Evolutionary conservation across 352 stramenopile species (phyloP), one percentile per base, ranked within the genome.

Genomic region (Phytophthora pisi): DNA sequence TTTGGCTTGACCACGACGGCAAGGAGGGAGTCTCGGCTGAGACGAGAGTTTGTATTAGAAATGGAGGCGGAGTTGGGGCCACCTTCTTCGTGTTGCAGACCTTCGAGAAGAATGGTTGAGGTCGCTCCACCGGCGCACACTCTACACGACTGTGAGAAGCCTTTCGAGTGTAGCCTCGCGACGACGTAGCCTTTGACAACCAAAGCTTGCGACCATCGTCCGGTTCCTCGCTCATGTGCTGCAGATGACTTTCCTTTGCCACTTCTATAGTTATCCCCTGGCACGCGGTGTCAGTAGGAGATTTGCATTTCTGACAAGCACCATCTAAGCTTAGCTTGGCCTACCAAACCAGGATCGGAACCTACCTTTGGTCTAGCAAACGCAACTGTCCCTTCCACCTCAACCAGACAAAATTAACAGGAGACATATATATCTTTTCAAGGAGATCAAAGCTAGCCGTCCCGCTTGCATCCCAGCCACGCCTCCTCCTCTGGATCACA

Each of bases 401-500:
- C 26, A 28, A 28, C 2, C 26, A 28, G 26, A 28, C 26, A 28
- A 28, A 28, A 28, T 28, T 28, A 28, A 28, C 26, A 28, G 26
- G 26, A 28, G 26, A 40, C 34, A 28, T 30, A 28, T 34, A n/a
- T 8, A 31, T 24, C 8, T 60, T 51, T 56, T 13, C 28, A 31
- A 7, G 6, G 28, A 31, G 28, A 31, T 31, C 28, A 31, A 31
- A 31, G 5, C 28, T 31, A 31, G 28, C 28, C 28, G 6, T 31
- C 28, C 6, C 23, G 1, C 6, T 55, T 50, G 16, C 66, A 74
- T 11, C 66, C 66, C 0, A 74, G 51, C 66, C 66, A 66, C 3
- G 55, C 66, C 42, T 70, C 51, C 45, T 70, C 66, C 2, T 42
- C 10, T 7, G 51, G 26, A 38, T 70, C 13, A 10, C 61, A 70